Evolutionary conservation across 768 basidiomycete genomes (phyloP), one percentile per base, ranked within the genome.

Genomic region (Lentinula raphanica): DNA sequence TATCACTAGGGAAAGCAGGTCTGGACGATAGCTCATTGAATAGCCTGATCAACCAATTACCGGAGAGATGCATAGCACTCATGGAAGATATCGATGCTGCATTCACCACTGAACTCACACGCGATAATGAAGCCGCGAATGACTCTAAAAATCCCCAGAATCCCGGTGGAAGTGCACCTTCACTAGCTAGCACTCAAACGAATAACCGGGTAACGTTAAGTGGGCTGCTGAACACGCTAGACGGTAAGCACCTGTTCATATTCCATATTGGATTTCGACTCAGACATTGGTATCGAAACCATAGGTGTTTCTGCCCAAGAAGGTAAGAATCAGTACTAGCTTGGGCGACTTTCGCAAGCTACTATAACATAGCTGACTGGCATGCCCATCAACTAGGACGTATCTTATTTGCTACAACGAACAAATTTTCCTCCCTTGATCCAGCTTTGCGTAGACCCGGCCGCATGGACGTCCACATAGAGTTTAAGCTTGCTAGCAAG

Each of bases 61-160:
- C 90, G n/a, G 77, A 83, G 58, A 76, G 77, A 62, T 90, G 86
- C 64, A 86, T 92, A 56, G 82, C 85, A 4, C 75, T 93, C 35
- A 90, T 93, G 82, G 90, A 92, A 68, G 91, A 92, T 66, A 86
- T 92, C 56, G 91, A 93, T 62, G 88, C 85, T 2, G 90, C 88
- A 2, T 88, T 92, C 70, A 73, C 72, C 32, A 70, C 74, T 50
- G 68, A 65, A 23, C 54, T 80, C 19, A 80, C 74, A 58, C 77
- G 79, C 11, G 77, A 78, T 12, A 40, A 31, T 65, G 63, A 45
- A 45, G 59, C 15, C 51, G 31, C 12, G 29, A 40, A 23, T 36
- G 46, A 12, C 19, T 35, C 46, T 17, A 19, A 15, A 40, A 58
- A 48, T 13, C 62, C 62, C 23, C 51, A 9, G 23, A 46, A 35